Base-by-base conservation (phyloP, 495 filamentous ascomycete genomes). In the Aspergillus heteromorphus region DNA sequence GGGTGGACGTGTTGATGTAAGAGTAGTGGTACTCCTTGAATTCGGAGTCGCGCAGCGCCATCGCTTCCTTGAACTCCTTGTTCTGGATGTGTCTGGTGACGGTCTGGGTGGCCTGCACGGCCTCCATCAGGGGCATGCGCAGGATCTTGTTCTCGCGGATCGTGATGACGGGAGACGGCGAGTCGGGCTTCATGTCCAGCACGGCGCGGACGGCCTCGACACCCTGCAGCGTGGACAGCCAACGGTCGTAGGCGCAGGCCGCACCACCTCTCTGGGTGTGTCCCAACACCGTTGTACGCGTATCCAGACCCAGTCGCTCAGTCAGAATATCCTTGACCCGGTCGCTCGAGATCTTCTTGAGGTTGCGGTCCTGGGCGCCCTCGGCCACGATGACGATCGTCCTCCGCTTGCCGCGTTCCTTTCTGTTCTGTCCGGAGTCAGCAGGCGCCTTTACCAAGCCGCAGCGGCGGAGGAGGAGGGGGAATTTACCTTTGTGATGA, bases 311-410 rank as follows among this genome's bases (percentile, higher is more conserved):
- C 14, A 95, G 75, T 38, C 85, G 85, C 36, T 90, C 79, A 25
- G 90, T 86, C 10, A 99, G 83, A 30, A 97, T 80, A 58, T 91
- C 87, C 67, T 92, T 96, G 61, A 99, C 87, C 67, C 83, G 85
- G 6, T 67, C 65, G 8, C 90, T 85, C 2, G 83, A 81, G 59
- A 99, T 93, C 66, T 90, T 91, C 64, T 87, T 89, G 27, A 95
- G 84, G 14, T 95, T 72, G 47, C 77, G 80, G 67, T 99, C 95
- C 45, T 91, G 85, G 21, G 93, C 93, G 59, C 93, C 93, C 70
- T 99, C 93, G 34, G 93, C 92, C 47, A 99, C 86, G 57, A 99
- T 97, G 58, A 99, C 92, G 56, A 97, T 97, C 1, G 95, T 97
- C 73, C 96, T 92, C 56, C 95, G 81, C 78, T 97, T 97, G 48